Evolutionary conservation across 176 grass and related monocot species (phyloP).

Genomic region (Aegilops bicornis): DNA sequence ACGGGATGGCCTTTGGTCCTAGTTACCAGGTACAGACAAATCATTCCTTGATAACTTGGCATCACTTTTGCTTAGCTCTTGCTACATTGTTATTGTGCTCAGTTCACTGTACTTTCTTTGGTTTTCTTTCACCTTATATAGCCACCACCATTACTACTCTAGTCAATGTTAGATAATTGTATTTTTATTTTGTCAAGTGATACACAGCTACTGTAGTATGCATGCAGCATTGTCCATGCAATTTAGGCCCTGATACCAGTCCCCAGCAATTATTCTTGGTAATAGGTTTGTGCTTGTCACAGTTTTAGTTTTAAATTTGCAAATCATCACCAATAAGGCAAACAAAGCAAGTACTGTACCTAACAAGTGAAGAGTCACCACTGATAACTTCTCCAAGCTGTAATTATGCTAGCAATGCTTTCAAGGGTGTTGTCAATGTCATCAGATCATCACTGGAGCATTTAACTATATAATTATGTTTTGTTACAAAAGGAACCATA

Average conservation of each 20-base stretch:
- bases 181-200: background rate
- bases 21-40: conserved; percentile 71
- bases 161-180: background rate
- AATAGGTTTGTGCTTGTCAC: background rate
- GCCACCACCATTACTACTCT: background rate
- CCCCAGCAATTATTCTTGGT: background rate
- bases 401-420: background rate
- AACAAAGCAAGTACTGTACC: background rate
- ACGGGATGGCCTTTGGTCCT: conserved; percentile 86
- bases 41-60: background rate
- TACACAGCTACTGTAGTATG: background rate
- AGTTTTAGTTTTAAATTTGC: background rate
- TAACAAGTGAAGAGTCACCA: conserved; percentile 3
- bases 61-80: background rate
- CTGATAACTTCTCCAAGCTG: background rate
- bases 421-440: background rate
- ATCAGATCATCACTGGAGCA: background rate
- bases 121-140: background rate
- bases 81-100: background rate
- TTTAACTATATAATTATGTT: background rate
- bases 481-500: background rate
- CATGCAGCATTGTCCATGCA: background rate
- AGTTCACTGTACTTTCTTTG: background rate
- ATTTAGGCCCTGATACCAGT: conserved; percentile 1
- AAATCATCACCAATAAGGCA: background rate